Evolutionary conservation across 2,329 filamentous ascomycete genomes (phyloP), one percentile per base, ranked within the genome.

Genomic region (Calonectria pauciramosa): DNA sequence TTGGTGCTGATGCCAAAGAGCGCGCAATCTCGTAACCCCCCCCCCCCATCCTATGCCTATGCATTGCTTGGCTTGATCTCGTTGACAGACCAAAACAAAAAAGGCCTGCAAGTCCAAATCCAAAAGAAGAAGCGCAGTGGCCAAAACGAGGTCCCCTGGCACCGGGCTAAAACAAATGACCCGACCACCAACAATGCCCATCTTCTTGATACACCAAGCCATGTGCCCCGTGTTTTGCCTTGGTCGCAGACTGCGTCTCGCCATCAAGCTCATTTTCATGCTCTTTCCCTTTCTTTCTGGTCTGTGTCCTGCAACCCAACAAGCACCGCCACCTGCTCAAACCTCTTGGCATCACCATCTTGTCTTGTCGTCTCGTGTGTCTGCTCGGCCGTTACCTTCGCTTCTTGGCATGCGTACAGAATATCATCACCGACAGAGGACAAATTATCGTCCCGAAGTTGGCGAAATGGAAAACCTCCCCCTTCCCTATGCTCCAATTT

Each of bases 191-290:
- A 32, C 14, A 34, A 60, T 60, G n/a, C 32, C 56, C 56, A 41
- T 63, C 56, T 63, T 63, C 56, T 26, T 63, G 56, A 63, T 38
- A 26, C 60, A 38, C 38, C 47, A 47, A 44, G 52, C 18, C 59
- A 69, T 60, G 67, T 70, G 67, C 51, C 52, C 67, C 67, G 60
- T 73, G 71, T 73, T 73, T 73, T 70, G 60, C 16, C 60, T 70
- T 59, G 41, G 63, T 67, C 41, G 34, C 60, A 51, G 51, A 28
- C 23, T 41, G 23, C 44, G 68, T 71, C 68, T 71, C 68, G 71
- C 71, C 66, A 66, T 66, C 54, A 47, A 49, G 65, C 36, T 30
- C 54, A 41, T 23, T 49, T 73, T 73, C 71, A 73, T 73, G 71
- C 71, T 69, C 49, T 49, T 8, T 34, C 38, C 49, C 56, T 56